Percentiles rank a stretch among this genome's conserved stretches.
Evolutionary conservation across 176 grass and related monocot genomes (phyloP).

Genomic region (Carex kokanica): DNA sequence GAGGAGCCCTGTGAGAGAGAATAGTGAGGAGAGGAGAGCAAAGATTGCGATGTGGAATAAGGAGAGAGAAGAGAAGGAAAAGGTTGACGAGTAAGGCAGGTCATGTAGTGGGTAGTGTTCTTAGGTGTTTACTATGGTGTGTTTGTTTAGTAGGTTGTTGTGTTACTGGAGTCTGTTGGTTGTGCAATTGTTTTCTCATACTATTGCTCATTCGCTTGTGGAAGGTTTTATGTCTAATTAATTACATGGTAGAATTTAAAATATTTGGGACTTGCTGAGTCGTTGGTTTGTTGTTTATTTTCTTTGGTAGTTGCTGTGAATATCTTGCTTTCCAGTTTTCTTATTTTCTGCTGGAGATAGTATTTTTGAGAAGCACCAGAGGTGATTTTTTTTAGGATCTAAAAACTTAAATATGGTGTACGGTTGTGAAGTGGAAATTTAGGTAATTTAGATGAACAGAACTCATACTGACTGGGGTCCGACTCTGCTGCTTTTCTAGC

Average conservation of each 20-base stretch:
- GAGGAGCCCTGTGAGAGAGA: slow-evolving; percentile 57
- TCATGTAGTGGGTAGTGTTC: not conserved
- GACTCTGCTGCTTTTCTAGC: no score
- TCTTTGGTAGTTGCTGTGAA: not conserved
- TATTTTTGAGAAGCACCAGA: no score
- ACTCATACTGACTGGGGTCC: no score
- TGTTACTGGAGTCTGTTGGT: not conserved
- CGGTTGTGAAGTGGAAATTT: no score
- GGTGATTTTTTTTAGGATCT: no score
- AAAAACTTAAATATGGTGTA: no score
- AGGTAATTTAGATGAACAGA: no score
- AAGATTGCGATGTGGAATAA: slow-evolving; percentile 84
- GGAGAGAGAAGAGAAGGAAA: slow-evolving; percentile 47
- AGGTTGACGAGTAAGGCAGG: not conserved
- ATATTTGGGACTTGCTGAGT: not conserved
- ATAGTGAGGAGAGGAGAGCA: slow-evolving; percentile 82
- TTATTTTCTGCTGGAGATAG: not conserved
- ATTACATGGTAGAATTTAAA: not conserved
- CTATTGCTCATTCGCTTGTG: not conserved
- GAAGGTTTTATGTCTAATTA: not conserved
- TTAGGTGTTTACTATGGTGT: not conserved
- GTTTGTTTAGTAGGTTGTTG: not conserved
- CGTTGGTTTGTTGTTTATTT: not conserved
- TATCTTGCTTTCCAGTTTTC: not conserved
- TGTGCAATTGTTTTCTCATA: not conserved